Percentiles rank a stretch among this genome's conserved stretches.
These are phyloP conservation scores for Colletotrichum sp. DNA, from an alignment of 2,329 filamentous ascomycete genomes.

Conservation along the genomic window DNA sequence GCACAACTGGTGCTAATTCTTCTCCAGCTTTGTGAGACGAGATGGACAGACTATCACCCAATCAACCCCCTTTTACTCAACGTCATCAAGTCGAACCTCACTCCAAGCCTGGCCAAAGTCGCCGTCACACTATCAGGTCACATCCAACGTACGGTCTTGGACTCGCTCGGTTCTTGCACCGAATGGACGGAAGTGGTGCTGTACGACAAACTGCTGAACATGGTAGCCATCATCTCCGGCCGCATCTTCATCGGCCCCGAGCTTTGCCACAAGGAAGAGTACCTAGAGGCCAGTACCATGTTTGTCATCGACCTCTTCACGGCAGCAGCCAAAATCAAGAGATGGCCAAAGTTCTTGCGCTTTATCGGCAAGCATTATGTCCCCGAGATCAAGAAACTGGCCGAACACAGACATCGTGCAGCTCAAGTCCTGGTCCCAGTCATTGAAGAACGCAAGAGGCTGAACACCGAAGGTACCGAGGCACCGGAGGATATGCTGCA, in stretches of 20 bases:
- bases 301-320: not conserved
- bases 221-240: conserved; percentile 50
- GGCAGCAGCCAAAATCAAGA: not conserved
- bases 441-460: not conserved
- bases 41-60: not conserved
- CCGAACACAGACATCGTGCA: not conserved
- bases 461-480: not conserved
- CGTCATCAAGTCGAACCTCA: not conserved
- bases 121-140: conserved; percentile 23
- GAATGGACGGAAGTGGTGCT: not conserved
- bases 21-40: not conserved
- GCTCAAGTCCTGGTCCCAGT: not conserved
- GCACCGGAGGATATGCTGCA: not conserved
- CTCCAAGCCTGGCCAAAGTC: not conserved
- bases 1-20: accelerated
- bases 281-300: conserved; percentile 37
- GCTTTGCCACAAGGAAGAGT: conserved; percentile 46
- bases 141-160: not conserved
- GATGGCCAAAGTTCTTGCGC: not conserved
- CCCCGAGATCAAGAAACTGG: not conserved
- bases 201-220: conserved; percentile 21
- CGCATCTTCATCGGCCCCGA: conserved; percentile 51
- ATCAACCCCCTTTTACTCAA: not conserved
- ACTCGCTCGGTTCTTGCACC: not conserved
- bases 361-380: not conserved